These are phyloP conservation scores for Cicer yamashitae DNA, from an alignment of 306 rosid species.

Conservation along the genomic window DNA sequence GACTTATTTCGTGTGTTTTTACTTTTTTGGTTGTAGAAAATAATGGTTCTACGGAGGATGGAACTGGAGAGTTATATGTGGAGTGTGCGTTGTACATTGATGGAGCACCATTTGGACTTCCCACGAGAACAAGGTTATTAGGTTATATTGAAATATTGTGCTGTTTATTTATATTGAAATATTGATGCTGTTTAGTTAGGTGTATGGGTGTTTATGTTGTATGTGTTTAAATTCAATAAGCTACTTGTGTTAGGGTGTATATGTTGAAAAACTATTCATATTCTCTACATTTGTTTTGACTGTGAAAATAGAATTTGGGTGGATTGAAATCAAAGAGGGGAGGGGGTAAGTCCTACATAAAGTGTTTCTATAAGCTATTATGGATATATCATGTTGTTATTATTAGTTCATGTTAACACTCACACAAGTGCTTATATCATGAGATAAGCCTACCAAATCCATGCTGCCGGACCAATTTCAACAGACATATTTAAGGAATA, in stretches of 20 bases:
- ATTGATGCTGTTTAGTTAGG: not conserved
- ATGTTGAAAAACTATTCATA: not conserved
- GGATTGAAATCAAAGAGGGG: not conserved
- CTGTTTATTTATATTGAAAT: constrained; percentile 2
- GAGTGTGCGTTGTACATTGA: constrained; percentile 88
- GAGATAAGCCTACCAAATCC: constrained; percentile 3
- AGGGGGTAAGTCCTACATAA: not conserved
- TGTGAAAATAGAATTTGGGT: not conserved
- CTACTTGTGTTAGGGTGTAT: not conserved
- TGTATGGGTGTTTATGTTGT: not conserved
- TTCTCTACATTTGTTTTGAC: not conserved
- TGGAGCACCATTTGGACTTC: constrained; percentile 94
- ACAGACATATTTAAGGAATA: not conserved
- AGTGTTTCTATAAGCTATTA: not conserved
- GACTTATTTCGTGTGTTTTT: constrained; percentile 1
- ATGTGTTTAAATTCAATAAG: not conserved
- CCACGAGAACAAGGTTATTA: constrained; percentile 84
- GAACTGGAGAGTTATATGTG: constrained; percentile 76
- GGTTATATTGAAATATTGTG: not conserved
- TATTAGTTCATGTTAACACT: not conserved
- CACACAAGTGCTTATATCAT: not conserved
- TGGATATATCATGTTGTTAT: not conserved
- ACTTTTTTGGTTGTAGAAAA: constrained; percentile 50
- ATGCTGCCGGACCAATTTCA: constrained; percentile 9
- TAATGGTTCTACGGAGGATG: constrained; percentile 64